Evolutionary conservation across 2,329 filamentous ascomycete genomes (phyloP), one percentile per base, ranked within the genome.

Genomic region (Exophiala xenobiotica): DNA sequence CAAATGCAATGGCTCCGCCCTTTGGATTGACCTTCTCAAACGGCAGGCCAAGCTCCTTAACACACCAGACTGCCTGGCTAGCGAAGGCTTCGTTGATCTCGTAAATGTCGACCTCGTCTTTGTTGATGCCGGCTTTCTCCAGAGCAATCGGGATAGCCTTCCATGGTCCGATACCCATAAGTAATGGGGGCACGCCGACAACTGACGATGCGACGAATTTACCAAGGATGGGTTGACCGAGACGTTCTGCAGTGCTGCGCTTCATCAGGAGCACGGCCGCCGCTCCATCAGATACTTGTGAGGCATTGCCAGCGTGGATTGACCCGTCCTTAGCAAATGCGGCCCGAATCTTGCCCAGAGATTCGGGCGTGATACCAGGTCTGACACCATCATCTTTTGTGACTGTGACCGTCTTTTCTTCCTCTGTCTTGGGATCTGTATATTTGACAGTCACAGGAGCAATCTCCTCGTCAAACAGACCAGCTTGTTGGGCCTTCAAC

Each of bases 61-160:
- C 83, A 71, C 90, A 96, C 87, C 88, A 97, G 61, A 97, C 72
- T 72, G 90, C 96, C 79, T 97, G 92, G 58, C 83, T 88, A 24
- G 93, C 93, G 70, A 99, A 99, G 1, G 93, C 93, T 81, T 99
- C 93, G 78, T 99, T 99, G 80, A 99, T 96, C 81, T 99, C 93
- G 67, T 82, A 97, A 67, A 97, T 92, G 69, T 97, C 93, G 23
- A 99, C 90, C 62, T 97, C 92, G 51, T 95, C 86, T 72, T 86
- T 89, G 68, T 77, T 78, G 63, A 99, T 83, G 54, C 91, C 90
- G 0, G 91, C 88, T 70, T 93, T 91, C 68, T 88, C 81, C 50
- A 96, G 85, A 3, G 89, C 91, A 68, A 91, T 87, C 59, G 93
- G 93, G 65, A 99, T 97, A 51, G 93, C 91, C 73, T 91, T 91